Evolutionary conservation across 257 asterid species (phyloP).

Genomic region (Capsicum chinense): DNA sequence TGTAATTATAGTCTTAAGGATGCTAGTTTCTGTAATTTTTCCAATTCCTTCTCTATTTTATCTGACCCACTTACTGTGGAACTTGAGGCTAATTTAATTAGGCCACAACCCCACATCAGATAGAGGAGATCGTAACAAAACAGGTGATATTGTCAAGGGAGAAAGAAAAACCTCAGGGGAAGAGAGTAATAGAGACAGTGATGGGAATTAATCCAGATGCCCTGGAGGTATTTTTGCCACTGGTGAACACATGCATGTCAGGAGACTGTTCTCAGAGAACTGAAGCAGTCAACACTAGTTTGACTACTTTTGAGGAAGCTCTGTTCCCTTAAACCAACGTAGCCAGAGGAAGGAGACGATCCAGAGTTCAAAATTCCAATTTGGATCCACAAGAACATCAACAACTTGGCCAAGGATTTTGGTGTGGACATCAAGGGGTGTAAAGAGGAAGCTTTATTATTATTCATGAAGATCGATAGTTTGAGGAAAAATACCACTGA

Average conservation of each 20-base stretch:
- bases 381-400: background rate
- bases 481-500: background rate
- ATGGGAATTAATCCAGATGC: background rate
- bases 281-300: background rate
- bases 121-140: background rate
- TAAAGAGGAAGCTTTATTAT: background rate
- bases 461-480: background rate
- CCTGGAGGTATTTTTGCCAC: background rate
- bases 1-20: no score
- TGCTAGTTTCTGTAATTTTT: no score
- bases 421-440: background rate
- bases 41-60: no score
- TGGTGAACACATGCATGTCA: background rate
- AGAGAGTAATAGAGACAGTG: background rate
- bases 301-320: background rate
- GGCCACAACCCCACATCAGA: background rate
- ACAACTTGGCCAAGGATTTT: background rate
- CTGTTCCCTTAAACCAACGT: background rate
- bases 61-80: background rate
- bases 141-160: background rate
- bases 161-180: background rate
- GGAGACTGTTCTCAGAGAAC: background rate
- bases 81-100: background rate
- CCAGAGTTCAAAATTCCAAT: background rate
- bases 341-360: background rate